phyloP scores from a whole-genome alignment of 768 basidiomycete species.

The Heimioporus sp. region DNA sequence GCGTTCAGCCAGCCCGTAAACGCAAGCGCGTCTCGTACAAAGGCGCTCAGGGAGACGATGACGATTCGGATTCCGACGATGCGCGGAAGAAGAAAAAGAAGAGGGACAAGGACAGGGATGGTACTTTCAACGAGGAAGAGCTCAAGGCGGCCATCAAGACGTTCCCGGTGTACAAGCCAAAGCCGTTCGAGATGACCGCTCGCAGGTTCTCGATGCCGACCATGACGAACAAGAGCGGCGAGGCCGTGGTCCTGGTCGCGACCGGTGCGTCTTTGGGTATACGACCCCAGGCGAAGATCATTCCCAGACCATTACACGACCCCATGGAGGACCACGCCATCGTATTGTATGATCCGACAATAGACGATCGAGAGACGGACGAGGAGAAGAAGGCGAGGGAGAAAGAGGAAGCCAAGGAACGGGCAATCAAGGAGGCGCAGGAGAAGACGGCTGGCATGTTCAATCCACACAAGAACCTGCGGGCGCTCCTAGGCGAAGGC shows the following conservation, averaged over 20 bases:
- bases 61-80: conserved; percentile 55
- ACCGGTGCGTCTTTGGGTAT: conserved; percentile 82
- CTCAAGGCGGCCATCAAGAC: conserved; percentile 60
- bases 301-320: conserved; percentile 92
- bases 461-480: conserved; percentile 92
- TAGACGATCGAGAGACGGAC: conserved; percentile 89
- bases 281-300: conserved; percentile 72
- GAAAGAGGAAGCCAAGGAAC: conserved; percentile 68
- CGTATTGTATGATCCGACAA: conserved; percentile 94
- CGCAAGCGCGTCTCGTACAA: conserved; percentile 89
- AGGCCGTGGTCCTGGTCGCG: conserved; percentile 49
- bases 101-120: conserved; percentile 56
- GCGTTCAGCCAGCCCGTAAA: conserved; percentile 70
- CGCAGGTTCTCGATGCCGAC: conserved; percentile 82
- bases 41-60: conserved; percentile 56
- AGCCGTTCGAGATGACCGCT: conserved; percentile 60
- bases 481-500: conserved; percentile 69
- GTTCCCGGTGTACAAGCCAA: conserved; percentile 80
- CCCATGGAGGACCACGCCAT: conserved; percentile 98
- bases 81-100: conserved; percentile 60
- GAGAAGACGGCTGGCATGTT: conserved; percentile 73
- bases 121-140: conserved; percentile 62
- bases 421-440: conserved; percentile 58
- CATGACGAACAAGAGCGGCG: conserved; percentile 72
- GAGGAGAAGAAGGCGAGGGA: conserved; percentile 75